phyloP scores from a whole-genome alignment of 1,139 yeast species.

The Yamadazyma diospyri region DNA sequence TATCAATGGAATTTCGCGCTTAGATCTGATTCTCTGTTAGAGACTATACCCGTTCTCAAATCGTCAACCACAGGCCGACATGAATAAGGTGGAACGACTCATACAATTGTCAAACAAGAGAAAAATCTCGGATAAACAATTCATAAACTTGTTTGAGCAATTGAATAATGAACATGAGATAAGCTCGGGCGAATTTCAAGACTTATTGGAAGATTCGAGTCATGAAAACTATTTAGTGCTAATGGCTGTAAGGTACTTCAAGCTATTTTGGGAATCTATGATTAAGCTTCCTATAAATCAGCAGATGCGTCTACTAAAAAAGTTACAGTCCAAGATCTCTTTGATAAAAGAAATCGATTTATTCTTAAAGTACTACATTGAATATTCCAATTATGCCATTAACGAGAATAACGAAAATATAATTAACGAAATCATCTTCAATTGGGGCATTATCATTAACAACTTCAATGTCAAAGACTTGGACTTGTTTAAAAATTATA shows the following conservation, averaged over 20 bases:
- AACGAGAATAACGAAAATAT: constrained; percentile 12
- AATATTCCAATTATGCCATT: constrained; percentile 11
- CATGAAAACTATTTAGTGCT: constrained; percentile 12
- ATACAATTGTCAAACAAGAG: constrained; percentile 15
- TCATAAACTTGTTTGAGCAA: constrained; percentile 19
- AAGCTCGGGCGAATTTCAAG: constrained; percentile 14
- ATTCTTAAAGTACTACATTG: constrained; percentile 10
- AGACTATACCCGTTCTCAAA: too few species aligned
- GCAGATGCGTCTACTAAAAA: constrained; percentile 13
- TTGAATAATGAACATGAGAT: constrained; percentile 14
- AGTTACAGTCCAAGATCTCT: constrained; percentile 10
- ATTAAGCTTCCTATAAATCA: constrained; percentile 13
- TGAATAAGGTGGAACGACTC: constrained; percentile 12
- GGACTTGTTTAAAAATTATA: constrained; percentile 11
- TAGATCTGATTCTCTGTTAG: background rate
- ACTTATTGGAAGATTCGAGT: constrained; percentile 15
- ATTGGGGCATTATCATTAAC: constrained; percentile 13
- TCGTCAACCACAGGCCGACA: too few species aligned
- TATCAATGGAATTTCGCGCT: background rate
- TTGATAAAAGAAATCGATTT: constrained; percentile 8
- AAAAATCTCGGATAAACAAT: constrained; percentile 16
- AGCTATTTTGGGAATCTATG: constrained; percentile 13
- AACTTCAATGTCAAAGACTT: constrained; percentile 9
- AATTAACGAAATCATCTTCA: constrained; percentile 15
- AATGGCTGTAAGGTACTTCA: constrained; percentile 7